Percentiles rank a stretch among this genome's conserved stretches.
These are phyloP conservation scores for Aechmea fasciata DNA, from an alignment of 176 grass and related monocot genomes.

Conservation along the genomic window DNA sequence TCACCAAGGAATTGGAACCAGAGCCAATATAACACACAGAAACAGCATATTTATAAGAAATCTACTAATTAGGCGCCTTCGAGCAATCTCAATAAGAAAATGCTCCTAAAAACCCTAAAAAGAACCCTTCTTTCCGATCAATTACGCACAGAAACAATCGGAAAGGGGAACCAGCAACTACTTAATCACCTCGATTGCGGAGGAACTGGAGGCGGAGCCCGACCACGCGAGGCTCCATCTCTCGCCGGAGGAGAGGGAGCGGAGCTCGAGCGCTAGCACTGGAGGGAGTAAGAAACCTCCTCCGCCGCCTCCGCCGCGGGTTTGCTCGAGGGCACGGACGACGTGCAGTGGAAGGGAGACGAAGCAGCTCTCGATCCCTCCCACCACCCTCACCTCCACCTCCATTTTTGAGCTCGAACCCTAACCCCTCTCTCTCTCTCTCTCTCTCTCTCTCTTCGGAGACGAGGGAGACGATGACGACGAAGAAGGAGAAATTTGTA, in stretches of 20 bases:
- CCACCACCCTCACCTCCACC: slow-evolving; percentile 55
- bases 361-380: slow-evolving; percentile 75
- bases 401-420: slow-evolving; percentile 32
- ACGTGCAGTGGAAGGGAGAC: slow-evolving; percentile 74
- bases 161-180: too few species aligned
- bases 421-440: background rate
- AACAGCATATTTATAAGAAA: too few species aligned
- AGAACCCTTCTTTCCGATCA: too few species aligned
- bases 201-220: slow-evolving; percentile 54
- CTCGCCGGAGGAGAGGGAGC: slow-evolving; percentile 22
- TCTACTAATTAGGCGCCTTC: too few species aligned
- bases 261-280: slow-evolving; percentile 68
- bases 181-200: slow-evolving; percentile 57
- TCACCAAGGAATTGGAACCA: too few species aligned
- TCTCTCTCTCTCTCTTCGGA: background rate
- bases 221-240: slow-evolving; percentile 87
- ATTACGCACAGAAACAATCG: too few species aligned
- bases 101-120: too few species aligned
- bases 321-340: slow-evolving; percentile 60
- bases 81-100: too few species aligned
- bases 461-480: background rate
- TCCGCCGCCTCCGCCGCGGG: slow-evolving; percentile 19
- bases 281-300: slow-evolving; percentile 48
- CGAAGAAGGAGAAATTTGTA: too few species aligned
- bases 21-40: too few species aligned